Percentiles rank a stretch among this genome's conserved stretches.
Conservation (phyloP, 345 rosid species). For the Clarkia xantiana region DNA sequence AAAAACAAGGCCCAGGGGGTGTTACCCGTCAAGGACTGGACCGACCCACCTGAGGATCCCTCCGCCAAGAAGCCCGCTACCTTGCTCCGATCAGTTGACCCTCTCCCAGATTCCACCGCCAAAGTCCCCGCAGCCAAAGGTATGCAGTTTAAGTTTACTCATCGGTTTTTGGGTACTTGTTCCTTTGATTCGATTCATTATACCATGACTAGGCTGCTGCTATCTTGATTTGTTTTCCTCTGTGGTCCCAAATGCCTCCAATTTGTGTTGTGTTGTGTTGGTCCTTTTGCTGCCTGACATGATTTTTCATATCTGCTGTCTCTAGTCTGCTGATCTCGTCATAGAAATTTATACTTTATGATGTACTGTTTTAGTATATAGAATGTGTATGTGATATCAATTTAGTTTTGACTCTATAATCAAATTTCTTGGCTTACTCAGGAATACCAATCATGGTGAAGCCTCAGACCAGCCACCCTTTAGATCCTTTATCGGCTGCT, state of each 20-base stretch:
- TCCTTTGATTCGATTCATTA: constrained; percentile 1
- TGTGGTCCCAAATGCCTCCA: no score
- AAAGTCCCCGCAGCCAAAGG: constrained; percentile 31
- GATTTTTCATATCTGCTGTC: no score
- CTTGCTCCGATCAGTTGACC: constrained; percentile 35
- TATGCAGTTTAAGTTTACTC: constrained; percentile 2
- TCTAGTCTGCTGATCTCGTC: no score
- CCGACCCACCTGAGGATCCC: constrained; percentile 18
- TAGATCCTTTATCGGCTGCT: constrained; percentile 69
- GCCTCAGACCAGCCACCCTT: constrained; percentile 60
- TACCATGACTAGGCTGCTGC: background rate
- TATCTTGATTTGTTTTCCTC: no score
- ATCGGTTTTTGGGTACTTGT: background rate
- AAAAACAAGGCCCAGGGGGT: constrained; percentile 2
- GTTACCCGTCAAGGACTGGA: constrained; percentile 24
- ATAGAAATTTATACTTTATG: no score
- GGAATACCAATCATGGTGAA: constrained; percentile 39
- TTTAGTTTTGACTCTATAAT: background rate
- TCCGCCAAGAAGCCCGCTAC: constrained; percentile 16
- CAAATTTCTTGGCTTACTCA: constrained; percentile 12
- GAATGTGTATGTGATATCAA: background rate
- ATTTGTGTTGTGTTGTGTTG: no score
- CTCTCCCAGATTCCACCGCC: constrained; percentile 27
- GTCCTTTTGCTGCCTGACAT: no score
- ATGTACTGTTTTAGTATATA: background rate